These are phyloP conservation scores for Phytophthora idaei DNA, from an alignment of 352 stramenopile genomes.

Conservation along the genomic window DNA sequence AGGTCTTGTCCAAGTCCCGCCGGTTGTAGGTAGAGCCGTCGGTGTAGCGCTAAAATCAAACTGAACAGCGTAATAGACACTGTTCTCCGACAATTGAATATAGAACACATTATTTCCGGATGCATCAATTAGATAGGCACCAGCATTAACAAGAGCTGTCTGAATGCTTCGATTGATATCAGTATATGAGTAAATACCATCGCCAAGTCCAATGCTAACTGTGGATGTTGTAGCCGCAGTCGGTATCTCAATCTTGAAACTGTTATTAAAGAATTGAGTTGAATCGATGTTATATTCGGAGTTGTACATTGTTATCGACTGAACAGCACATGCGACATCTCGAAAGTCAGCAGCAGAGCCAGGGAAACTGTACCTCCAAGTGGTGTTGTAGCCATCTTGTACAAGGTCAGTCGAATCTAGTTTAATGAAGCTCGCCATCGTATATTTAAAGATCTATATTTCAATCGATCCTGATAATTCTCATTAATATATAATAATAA, in stretches of 20 bases:
- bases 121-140: slow-evolving; percentile 11
- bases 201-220: neutral
- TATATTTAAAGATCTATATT: too few relatives aligned
- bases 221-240: neutral
- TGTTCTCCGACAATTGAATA: slow-evolving; percentile 13
- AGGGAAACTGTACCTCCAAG: too few relatives aligned
- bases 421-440: too few relatives aligned
- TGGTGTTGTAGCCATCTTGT: too few relatives aligned
- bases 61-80: slow-evolving; percentile 15
- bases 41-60: neutral
- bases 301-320: neutral
- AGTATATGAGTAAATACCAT: neutral
- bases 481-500: too few relatives aligned
- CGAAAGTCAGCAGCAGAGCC: neutral
- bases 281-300: neutral
- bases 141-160: slow-evolving; percentile 11
- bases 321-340: neutral
- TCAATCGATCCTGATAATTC: too few relatives aligned
- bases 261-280: neutral
- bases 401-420: too few relatives aligned
- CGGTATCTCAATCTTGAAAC: neutral
- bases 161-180: slow-evolving; percentile 20
- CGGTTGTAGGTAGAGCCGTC: neutral
- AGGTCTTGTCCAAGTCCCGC: neutral
- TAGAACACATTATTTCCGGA: slow-evolving; percentile 13